These are phyloP conservation scores for Apostasia ramifera DNA, from an alignment of 106 monocot species.

Conservation along the genomic window DNA sequence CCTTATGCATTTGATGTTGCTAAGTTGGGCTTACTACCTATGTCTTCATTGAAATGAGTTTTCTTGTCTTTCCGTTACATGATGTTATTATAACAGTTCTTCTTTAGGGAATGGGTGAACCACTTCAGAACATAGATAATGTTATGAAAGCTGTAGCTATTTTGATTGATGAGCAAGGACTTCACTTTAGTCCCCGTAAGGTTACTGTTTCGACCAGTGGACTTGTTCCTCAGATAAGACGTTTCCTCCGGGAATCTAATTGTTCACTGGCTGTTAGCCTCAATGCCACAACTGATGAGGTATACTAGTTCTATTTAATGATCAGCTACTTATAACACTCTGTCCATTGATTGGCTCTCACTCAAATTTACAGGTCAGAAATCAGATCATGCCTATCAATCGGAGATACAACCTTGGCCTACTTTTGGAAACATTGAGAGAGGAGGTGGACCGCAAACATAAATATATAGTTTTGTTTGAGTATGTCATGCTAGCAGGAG, in stretches of 20 bases:
- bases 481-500: conserved; percentile 91
- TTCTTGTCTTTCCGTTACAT: no score
- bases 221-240: conserved; percentile 87
- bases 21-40: no score
- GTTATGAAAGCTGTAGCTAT: conserved; percentile 76
- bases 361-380: conserved; percentile 58
- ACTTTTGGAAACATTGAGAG: conserved; percentile 74
- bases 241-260: conserved; percentile 67
- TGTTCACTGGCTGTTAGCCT: conserved; percentile 93
- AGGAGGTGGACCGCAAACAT: conserved; percentile 55
- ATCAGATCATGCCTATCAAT: conserved; percentile 98
- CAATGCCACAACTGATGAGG: conserved; percentile 98
- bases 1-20: no score
- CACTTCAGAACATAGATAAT: conserved; percentile 90
- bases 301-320: conserved; percentile 10
- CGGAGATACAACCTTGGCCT: conserved; percentile 77
- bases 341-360: background rate
- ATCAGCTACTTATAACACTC: background rate
- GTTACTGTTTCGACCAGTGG: conserved; percentile 96
- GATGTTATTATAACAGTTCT: background rate
- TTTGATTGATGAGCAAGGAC: conserved; percentile 94
- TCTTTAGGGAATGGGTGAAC: conserved; percentile 92
- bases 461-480: conserved; percentile 83
- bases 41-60: no score
- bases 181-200: conserved; percentile 93